phyloP scores from a whole-genome alignment of 1,284 basidiomycete species.

The Gyrodon tennesseensis region DNA sequence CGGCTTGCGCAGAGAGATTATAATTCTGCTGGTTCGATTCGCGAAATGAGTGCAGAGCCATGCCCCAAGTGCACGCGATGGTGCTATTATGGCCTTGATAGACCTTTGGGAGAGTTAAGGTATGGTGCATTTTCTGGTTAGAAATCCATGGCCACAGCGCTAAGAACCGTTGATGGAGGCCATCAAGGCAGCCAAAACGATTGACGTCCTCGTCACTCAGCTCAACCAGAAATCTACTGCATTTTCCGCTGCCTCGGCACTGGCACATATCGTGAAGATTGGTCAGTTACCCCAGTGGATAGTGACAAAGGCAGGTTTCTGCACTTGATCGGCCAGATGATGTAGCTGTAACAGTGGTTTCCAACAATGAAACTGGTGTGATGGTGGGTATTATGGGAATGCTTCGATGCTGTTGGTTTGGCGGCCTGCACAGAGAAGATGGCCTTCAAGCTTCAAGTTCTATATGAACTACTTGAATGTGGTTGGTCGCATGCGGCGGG shows the following conservation, averaged over 20 bases:
- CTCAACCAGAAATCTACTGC: constrained; percentile 29
- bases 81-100: constrained; percentile 32
- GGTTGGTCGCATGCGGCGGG: constrained; percentile 23
- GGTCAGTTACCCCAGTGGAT: constrained; percentile 23
- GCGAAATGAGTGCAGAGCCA: constrained; percentile 27
- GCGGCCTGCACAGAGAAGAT: constrained; percentile 36
- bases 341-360: constrained; percentile 26
- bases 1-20: constrained; percentile 28
- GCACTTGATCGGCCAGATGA: constrained; percentile 22
- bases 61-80: constrained; percentile 22
- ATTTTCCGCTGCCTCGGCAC: constrained; percentile 31
- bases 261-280: constrained; percentile 30
- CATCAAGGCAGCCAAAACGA: constrained; percentile 27
- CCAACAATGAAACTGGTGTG: constrained; percentile 14
- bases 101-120: constrained; percentile 23
- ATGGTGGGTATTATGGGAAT: constrained; percentile 30
- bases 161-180: constrained; percentile 16
- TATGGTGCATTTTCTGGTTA: constrained; percentile 4
- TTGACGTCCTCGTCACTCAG: constrained; percentile 30
- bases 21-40: constrained; percentile 43
- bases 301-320: not conserved
- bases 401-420: constrained; percentile 38
- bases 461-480: constrained; percentile 30
- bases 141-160: not conserved
- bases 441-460: constrained; percentile 33